Percentiles rank a stretch among this genome's conserved stretches.
These are phyloP conservation scores for Wallacemonas sp. DNA, from an alignment of 208 protist genomes.

Conservation along the genomic window DNA sequence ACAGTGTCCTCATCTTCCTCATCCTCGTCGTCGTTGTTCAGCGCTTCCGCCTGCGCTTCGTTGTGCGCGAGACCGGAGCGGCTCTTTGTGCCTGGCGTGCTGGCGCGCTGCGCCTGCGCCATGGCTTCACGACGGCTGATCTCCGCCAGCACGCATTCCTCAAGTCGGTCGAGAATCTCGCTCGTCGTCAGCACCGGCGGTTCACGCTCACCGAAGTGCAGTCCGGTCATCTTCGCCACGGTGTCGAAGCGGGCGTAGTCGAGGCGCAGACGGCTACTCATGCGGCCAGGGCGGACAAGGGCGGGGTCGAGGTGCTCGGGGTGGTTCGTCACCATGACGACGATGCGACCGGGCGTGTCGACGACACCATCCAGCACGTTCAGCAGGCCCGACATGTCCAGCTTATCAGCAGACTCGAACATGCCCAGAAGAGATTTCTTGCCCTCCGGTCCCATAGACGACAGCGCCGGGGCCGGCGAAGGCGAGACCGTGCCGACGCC, in stretches of 20 bases:
- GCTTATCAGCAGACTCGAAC: conserved; percentile 48
- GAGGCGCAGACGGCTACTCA: conserved; percentile 65
- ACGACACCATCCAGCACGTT: conserved; percentile 91
- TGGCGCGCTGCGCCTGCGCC: background rate
- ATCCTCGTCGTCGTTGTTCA: background rate
- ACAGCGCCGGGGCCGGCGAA: background rate
- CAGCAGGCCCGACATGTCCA: conserved; percentile 86
- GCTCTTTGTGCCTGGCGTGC: background rate
- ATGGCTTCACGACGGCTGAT: background rate
- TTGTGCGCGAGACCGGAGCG: background rate
- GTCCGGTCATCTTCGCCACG: conserved; percentile 57
- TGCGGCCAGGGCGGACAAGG: conserved; percentile 84
- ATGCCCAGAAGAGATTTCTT: conserved; percentile 35
- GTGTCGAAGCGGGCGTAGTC: conserved; percentile 64
- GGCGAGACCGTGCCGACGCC: background rate
- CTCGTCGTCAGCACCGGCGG: conserved; percentile 14
- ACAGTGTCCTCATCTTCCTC: conserved; percentile 6
- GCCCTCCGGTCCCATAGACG: background rate
- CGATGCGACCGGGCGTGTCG: conserved; percentile 80
- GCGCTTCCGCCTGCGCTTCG: background rate
- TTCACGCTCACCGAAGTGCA: conserved; percentile 72
- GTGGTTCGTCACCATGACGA: conserved; percentile 87
- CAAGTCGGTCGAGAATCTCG: conserved; percentile 17
- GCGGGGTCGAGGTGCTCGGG: conserved; percentile 87
- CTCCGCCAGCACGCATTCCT: background rate